phyloP scores from a whole-genome alignment of 257 asterid genomes.

The Leptodermis oblonga region DNA sequence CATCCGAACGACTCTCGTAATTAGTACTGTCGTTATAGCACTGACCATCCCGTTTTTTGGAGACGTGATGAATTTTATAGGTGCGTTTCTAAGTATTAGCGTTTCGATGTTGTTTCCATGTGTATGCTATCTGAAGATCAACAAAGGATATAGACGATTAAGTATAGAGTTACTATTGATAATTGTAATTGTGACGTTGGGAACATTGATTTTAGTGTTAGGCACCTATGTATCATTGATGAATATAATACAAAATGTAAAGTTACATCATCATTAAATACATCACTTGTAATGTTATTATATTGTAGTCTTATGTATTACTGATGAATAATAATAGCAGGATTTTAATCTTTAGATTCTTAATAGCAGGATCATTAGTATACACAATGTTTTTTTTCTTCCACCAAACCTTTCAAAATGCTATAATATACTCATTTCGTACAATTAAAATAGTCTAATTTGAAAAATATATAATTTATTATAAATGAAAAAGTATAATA shows the following conservation, averaged over 20 bases:
- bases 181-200: constrained; percentile 25
- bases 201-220: constrained; percentile 17
- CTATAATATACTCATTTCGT: too few relatives aligned
- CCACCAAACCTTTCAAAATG: too few relatives aligned
- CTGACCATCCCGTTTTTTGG: constrained; percentile 26
- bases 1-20: constrained; percentile 17
- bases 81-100: constrained; percentile 32
- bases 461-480: too few relatives aligned
- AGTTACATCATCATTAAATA: not conserved
- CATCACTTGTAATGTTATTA: too few relatives aligned
- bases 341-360: too few relatives aligned
- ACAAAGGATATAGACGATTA: constrained; percentile 12
- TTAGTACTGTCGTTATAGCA: constrained; percentile 18
- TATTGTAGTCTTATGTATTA: too few relatives aligned
- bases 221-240: constrained; percentile 42
- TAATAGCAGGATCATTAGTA: too few relatives aligned
- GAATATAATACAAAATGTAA: constrained; percentile 14
- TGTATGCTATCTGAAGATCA: constrained; percentile 42
- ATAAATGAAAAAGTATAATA: too few relatives aligned
- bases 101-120: constrained; percentile 44
- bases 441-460: too few relatives aligned
- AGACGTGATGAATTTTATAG: constrained; percentile 46
- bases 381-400: too few relatives aligned
- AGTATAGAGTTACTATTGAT: constrained; percentile 26
- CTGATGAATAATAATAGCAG: too few relatives aligned